A percentile compares a stretch with the other conserved stretches of the same genome.
phyloP scores from a whole-genome alignment of 331 rosid genomes.

The Acacia pycnantha region DNA sequence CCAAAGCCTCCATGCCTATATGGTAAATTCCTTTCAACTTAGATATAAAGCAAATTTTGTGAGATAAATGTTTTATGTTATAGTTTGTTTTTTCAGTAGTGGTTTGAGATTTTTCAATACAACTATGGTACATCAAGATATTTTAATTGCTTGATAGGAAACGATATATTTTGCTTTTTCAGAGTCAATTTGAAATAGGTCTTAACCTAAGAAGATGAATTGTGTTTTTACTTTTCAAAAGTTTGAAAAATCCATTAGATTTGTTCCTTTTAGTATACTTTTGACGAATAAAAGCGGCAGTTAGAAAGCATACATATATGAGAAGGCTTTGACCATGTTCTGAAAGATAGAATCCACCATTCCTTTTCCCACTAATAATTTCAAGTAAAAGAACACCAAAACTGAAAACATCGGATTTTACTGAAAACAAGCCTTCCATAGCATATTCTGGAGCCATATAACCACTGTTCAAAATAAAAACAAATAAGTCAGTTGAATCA shows the following conservation, averaged over 20 bases:
- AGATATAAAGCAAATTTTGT: not conserved
- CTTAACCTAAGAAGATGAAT: not conserved
- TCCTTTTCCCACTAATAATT: constrained; percentile 34
- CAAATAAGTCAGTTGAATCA: too few species aligned
- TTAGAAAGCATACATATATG: constrained; percentile 25
- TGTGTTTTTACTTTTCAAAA: not conserved
- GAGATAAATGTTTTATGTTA: not conserved
- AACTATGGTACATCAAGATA: not conserved
- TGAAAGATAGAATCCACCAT: constrained; percentile 22
- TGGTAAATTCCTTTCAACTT: not conserved
- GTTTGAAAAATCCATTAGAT: too few species aligned
- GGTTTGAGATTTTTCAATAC: not conserved
- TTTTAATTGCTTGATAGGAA: constrained; percentile 1
- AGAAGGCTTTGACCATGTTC: constrained; percentile 39
- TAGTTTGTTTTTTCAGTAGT: not conserved
- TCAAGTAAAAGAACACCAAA: constrained; percentile 37
- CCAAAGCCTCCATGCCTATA: constrained; percentile 29
- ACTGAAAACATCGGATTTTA: too few species aligned
- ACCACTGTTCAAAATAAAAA: too few species aligned
- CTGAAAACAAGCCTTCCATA: too few species aligned
- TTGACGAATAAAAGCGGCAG: too few species aligned
- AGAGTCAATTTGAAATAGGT: too few species aligned
- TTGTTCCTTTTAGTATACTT: too few species aligned
- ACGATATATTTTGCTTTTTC: too few species aligned
- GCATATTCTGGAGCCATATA: too few species aligned